phyloP scores from a whole-genome alignment of 345 rosid species.

The Euphorbia tirucalli region DNA sequence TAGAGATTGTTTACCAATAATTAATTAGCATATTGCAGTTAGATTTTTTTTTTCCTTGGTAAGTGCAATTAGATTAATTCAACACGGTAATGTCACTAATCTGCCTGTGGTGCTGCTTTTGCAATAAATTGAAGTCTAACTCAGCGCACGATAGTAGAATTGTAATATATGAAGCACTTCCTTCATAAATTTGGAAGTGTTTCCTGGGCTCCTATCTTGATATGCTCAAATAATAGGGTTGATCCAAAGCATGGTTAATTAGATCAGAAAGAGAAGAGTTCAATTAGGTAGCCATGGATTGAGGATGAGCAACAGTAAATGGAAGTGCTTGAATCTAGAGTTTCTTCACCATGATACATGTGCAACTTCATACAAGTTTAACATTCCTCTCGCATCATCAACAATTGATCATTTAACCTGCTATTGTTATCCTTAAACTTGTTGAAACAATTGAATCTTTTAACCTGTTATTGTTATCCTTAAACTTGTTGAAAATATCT shows the following conservation, averaged over 20 bases:
- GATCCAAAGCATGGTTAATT: background rate
- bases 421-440: constrained; percentile 7
- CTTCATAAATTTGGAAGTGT: constrained; percentile 22
- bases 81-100: constrained; percentile 6
- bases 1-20: no score
- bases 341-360: no score
- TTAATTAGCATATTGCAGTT: no score
- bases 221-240: background rate
- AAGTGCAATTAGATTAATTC: background rate
- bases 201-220: constrained; percentile 22
- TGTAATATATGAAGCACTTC: constrained; percentile 1
- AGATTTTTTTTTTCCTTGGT: no score
- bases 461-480: no score
- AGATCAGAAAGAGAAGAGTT: background rate
- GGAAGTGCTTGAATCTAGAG: no score
- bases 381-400: constrained; percentile 11
- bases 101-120: constrained; percentile 23
- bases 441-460: no score
- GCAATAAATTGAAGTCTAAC: constrained; percentile 31
- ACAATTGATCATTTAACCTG: background rate
- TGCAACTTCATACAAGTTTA: no score
- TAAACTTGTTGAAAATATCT: no score
- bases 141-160: constrained; percentile 30
- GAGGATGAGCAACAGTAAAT: constrained; percentile 7
- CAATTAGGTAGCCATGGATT: background rate